These are phyloP conservation scores for Ordospora colligata DNA, from an alignment of 371 early-diverging fungal species.

Conservation along the genomic window DNA sequence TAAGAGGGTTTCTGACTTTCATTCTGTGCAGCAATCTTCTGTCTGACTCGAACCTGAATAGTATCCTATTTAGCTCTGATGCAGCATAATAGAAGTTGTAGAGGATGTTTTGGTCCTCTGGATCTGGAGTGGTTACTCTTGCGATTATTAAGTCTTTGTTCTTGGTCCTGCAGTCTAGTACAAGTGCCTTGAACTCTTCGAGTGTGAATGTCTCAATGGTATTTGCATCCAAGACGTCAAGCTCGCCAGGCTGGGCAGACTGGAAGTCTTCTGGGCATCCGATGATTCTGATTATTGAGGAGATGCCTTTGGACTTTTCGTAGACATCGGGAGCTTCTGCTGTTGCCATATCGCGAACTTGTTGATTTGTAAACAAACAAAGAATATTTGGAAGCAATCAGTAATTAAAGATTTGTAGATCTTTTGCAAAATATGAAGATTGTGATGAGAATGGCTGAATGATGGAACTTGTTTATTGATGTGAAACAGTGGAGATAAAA, in stretches of 20 bases:
- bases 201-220: slow-evolving; percentile 71
- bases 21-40: slow-evolving; percentile 65
- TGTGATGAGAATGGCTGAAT: background rate
- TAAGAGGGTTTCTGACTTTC: slow-evolving; percentile 71
- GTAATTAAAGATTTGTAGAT: background rate
- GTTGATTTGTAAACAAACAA: slow-evolving; percentile 35
- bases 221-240: slow-evolving; percentile 63
- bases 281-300: slow-evolving; percentile 50
- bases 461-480: background rate
- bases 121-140: slow-evolving; percentile 69
- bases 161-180: slow-evolving; percentile 63
- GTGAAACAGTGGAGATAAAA: slow-evolving; percentile 24
- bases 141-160: slow-evolving; percentile 70
- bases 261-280: slow-evolving; percentile 57
- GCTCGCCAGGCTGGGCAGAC: slow-evolving; percentile 31
- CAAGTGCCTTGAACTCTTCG: slow-evolving; percentile 66
- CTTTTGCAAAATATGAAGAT: background rate
- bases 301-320: slow-evolving; percentile 39
- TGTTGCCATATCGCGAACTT: slow-evolving; percentile 4
- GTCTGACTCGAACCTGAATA: slow-evolving; percentile 66
- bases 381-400: background rate
- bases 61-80: slow-evolving; percentile 70
- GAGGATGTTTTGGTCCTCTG: slow-evolving; percentile 62
- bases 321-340: slow-evolving; percentile 35
- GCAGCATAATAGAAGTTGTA: slow-evolving; percentile 69